Percentiles rank a stretch among this genome's conserved stretches.
Evolutionary conservation across 2,329 filamentous ascomycete species (phyloP).

Genomic region (Arthroderma uncinatum): DNA sequence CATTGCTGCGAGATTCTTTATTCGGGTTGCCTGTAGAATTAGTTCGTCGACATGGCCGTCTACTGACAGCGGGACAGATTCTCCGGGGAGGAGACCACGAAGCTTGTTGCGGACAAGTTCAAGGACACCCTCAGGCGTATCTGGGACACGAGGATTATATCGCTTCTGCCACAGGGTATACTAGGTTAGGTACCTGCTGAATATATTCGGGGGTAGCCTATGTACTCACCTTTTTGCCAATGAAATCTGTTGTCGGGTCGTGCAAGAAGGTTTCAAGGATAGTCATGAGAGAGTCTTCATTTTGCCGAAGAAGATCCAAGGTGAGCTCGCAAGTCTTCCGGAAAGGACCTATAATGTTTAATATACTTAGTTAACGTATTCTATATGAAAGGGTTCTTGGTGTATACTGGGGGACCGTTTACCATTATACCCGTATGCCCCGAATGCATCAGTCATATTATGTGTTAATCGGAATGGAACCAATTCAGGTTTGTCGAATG

Average conservation of each 20-base stretch:
- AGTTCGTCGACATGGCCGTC: slow-evolving; percentile 96
- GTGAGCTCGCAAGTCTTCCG: slow-evolving; percentile 83
- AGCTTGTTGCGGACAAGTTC: slow-evolving; percentile 84
- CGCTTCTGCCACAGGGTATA: slow-evolving; percentile 36
- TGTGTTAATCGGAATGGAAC: slow-evolving; percentile 95
- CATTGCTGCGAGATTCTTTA: slow-evolving; percentile 75
- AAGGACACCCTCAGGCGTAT: slow-evolving; percentile 67
- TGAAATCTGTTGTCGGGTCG: slow-evolving; percentile 87
- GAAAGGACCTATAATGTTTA: slow-evolving; percentile 53
- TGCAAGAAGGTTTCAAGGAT: slow-evolving; percentile 95
- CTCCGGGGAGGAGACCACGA: slow-evolving; percentile 67
- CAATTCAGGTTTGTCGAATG: slow-evolving; percentile 85
- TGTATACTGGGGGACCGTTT: slow-evolving; percentile 5
- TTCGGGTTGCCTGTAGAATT: slow-evolving; percentile 74
- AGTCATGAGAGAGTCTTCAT: slow-evolving; percentile 94
- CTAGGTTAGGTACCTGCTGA: slow-evolving; percentile 6
- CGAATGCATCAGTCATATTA: slow-evolving; percentile 98
- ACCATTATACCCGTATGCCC: slow-evolving; percentile 80
- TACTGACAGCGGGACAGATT: slow-evolving; percentile 85
- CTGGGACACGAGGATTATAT: slow-evolving; percentile 44
- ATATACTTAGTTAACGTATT: neutral
- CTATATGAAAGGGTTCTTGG: neutral
- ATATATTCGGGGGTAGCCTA: neutral
- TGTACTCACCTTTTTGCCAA: slow-evolving; percentile 53
- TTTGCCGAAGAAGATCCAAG: slow-evolving; percentile 68